phyloP scores from a whole-genome alignment of 2,329 filamentous ascomycete species.

The Penicillium vulpinum region DNA sequence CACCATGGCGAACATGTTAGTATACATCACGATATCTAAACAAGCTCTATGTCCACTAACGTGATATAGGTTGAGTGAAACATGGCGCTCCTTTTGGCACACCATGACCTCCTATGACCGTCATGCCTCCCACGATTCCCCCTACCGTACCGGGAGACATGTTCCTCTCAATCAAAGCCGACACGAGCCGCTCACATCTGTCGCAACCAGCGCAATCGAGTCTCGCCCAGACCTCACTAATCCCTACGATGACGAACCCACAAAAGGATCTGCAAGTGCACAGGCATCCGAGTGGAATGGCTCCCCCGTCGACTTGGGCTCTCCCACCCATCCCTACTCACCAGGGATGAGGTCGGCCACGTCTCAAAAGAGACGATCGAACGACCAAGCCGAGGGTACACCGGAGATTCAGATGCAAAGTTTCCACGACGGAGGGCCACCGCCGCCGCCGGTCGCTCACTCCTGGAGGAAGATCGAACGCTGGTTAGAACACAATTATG shows the following conservation, averaged over 20 bases:
- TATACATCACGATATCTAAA: background rate
- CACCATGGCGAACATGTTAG: conserved; percentile 27
- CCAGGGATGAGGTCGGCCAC: conserved; percentile 82
- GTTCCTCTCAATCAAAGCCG: conserved; percentile 82
- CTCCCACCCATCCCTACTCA: conserved; percentile 74
- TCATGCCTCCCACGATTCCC: conserved; percentile 88
- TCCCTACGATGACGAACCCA: conserved; percentile 73
- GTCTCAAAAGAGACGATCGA: conserved; percentile 61
- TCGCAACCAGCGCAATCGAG: conserved; percentile 81
- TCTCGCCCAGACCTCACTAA: conserved; percentile 81
- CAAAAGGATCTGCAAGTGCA: conserved; percentile 55
- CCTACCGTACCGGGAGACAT: conserved; percentile 86
- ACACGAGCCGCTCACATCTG: conserved; percentile 78
- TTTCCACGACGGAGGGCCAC: conserved; percentile 87
- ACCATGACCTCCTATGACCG: conserved; percentile 78
- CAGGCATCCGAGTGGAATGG: conserved; percentile 63
- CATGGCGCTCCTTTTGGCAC: conserved; percentile 94
- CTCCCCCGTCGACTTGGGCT: conserved; percentile 55
- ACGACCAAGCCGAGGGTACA: conserved; percentile 65
- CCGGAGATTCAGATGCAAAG: conserved; percentile 96
- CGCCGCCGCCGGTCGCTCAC: conserved; percentile 80
- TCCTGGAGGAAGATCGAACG: conserved; percentile 93
- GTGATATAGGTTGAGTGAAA: conserved; percentile 60
- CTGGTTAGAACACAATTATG: conserved; percentile 94
- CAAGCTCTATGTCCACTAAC: conserved; percentile 7